Base-by-base conservation (phyloP, 2,329 filamentous ascomycete species). In the Didymella glomerata region DNA sequence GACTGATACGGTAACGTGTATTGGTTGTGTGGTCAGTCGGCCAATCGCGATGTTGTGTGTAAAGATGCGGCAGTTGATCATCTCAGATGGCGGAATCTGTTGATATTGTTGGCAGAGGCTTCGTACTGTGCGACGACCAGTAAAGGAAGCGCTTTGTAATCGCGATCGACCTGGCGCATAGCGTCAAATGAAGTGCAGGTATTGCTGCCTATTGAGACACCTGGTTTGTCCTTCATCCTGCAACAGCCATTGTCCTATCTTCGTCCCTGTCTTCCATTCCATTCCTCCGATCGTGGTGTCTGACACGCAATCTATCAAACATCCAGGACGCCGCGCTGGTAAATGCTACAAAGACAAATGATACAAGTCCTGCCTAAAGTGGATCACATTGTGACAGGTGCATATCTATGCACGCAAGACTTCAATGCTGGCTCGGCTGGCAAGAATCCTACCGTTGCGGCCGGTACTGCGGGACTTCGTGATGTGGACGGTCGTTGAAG, bases 401-500 rank as follows among this genome's bases (percentile, higher is more conserved):
- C 40, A 50, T 16, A 7, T 36, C 34, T 42, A 24, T 14, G 20
- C 34, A 45, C n/a, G 28, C 28, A 36, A 38, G 20, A 24, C 16
- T 38, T 27, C 25, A 9, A 10, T 30, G n/a, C 27, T 25, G 18
- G 41, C 40, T 22, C 4, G 38, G 25, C 10, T 41, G 18, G 7
- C 30, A 25, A 40, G 45, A 13, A 24, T 25, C 16, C 36, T 60
- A 65, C 41, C 66, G 61, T 34, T 66, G 66, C 32, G 64, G 48
- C 41, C 68, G 64, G 48, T 70, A 68, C 10, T 65, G 60, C 42
- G 57, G 65, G 14, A 68, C 59, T 48, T 70, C 68, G 24, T 73
- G 66, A 30, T 64, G 63, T 13, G 71, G 67, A 28, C 78, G 75
- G 57, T 83, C 81, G 56, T 73, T 65, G 36, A 69, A 71, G 72